These are phyloP conservation scores for Xylaria acuta DNA, from an alignment of 495 filamentous ascomycete species.

Conservation along the genomic window DNA sequence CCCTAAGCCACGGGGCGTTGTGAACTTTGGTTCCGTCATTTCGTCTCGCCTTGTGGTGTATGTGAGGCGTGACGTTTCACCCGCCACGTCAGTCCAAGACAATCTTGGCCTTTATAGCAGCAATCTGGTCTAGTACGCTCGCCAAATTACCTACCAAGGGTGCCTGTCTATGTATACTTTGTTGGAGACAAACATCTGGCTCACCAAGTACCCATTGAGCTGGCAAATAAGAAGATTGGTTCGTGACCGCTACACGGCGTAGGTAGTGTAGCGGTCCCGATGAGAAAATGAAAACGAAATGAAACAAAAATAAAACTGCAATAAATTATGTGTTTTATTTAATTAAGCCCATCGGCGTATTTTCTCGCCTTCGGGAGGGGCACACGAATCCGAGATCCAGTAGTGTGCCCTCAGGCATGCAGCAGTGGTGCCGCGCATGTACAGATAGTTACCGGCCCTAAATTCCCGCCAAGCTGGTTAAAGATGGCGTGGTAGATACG, in stretches of 20 bases:
- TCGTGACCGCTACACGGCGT: not conserved
- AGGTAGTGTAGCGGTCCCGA: not conserved
- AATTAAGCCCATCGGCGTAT: not conserved
- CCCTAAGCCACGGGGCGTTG: constrained; percentile 9
- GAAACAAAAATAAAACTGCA: not conserved
- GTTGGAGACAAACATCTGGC: not conserved
- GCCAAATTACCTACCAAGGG: not conserved
- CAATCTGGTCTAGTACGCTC: not conserved
- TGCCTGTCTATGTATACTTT: constrained; percentile 2
- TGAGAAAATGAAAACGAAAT: too few species aligned
- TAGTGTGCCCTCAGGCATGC: constrained; percentile 8
- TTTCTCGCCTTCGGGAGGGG: constrained; percentile 16
- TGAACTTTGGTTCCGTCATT: not conserved
- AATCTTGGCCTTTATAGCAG: constrained; percentile 9
- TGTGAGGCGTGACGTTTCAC: constrained; percentile 8
- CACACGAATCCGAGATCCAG: not conserved
- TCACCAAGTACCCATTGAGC: not conserved
- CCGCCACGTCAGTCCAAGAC: constrained; percentile 22
- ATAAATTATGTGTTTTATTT: constrained; percentile 17
- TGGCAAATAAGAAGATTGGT: not conserved
- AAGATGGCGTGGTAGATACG: constrained; percentile 23
- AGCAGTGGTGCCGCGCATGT: constrained; percentile 4
- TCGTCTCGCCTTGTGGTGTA: constrained; percentile 11
- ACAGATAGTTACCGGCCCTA: constrained; percentile 21
- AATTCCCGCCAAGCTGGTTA: constrained; percentile 19